These are phyloP conservation scores for Plasmodium vinckei DNA, from an alignment of 169 alveolate species.

Conservation along the genomic window DNA sequence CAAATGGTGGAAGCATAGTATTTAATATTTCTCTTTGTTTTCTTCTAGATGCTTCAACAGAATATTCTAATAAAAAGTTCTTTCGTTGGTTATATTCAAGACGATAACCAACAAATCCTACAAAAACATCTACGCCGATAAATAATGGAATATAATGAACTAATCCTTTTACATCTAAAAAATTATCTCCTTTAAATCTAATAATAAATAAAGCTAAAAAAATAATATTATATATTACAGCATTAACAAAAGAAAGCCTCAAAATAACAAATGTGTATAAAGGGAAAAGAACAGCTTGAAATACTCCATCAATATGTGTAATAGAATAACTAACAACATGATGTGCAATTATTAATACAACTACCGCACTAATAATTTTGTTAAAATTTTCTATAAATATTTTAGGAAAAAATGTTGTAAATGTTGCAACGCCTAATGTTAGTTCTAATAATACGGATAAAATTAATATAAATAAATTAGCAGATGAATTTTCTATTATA, in stretches of 20 bases:
- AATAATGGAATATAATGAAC: slow-evolving; percentile 85
- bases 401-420: slow-evolving; percentile 67
- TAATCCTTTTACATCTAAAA: slow-evolving; percentile 66
- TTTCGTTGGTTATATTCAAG: slow-evolving; percentile 88
- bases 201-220: slow-evolving; percentile 73
- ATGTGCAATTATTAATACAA: slow-evolving; percentile 55
- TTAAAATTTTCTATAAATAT: slow-evolving; percentile 75
- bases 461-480: slow-evolving; percentile 44
- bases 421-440: slow-evolving; percentile 53
- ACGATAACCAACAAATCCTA: slow-evolving; percentile 90
- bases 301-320: slow-evolving; percentile 76
- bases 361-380: slow-evolving; percentile 73
- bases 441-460: slow-evolving; percentile 63
- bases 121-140: slow-evolving; percentile 85
- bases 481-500: slow-evolving; percentile 32
- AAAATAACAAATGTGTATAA: slow-evolving; percentile 84
- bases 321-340: slow-evolving; percentile 75
- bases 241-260: slow-evolving; percentile 80
- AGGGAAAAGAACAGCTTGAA: slow-evolving; percentile 85
- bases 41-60: slow-evolving; percentile 85
- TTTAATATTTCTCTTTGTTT: slow-evolving; percentile 91
- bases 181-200: slow-evolving; percentile 56
- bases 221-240: slow-evolving; percentile 79
- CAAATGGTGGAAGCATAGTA: slow-evolving; percentile 92
- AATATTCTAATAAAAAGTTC: slow-evolving; percentile 85